A percentile compares a stretch with the other conserved stretches of the same genome.
Conservation (phyloP, 2,329 filamentous ascomycete genomes). For the Xylaria sp. region DNA sequence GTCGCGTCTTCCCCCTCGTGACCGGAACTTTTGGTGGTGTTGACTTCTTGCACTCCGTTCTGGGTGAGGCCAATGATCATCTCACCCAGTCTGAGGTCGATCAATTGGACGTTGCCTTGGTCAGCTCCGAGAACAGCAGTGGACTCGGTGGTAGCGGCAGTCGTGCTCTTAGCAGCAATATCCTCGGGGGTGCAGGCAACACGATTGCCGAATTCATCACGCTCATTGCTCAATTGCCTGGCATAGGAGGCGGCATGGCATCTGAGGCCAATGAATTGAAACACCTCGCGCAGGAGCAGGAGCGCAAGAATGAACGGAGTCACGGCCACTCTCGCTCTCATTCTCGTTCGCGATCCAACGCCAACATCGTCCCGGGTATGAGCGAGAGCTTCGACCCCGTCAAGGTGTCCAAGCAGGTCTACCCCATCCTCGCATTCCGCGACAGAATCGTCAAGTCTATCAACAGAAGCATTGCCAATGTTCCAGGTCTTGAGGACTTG, state of each 20-base stretch:
- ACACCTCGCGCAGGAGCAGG: slow-evolving; percentile 58
- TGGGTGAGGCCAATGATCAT: slow-evolving; percentile 73
- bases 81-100: slow-evolving; percentile 82
- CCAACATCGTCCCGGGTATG: slow-evolving; percentile 66
- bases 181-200: slow-evolving; percentile 29
- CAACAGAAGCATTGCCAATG: slow-evolving; percentile 78
- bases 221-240: slow-evolving; percentile 70
- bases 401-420: slow-evolving; percentile 74
- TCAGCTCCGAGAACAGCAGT: slow-evolving; percentile 55
- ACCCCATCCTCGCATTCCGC: slow-evolving; percentile 88
- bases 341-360: slow-evolving; percentile 41
- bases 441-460: slow-evolving; percentile 90
- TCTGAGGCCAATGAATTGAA: slow-evolving; percentile 60
- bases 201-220: slow-evolving; percentile 58
- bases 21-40: slow-evolving; percentile 75
- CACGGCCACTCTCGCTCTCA: slow-evolving; percentile 31
- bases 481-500: slow-evolving; percentile 84
- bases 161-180: slow-evolving; percentile 38
- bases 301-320: slow-evolving; percentile 36
- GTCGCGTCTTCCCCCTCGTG: slow-evolving; percentile 66
- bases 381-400: slow-evolving; percentile 71
- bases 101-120: slow-evolving; percentile 69
- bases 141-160: slow-evolving; percentile 33
- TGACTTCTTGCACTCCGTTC: slow-evolving; percentile 76
- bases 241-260: slow-evolving; percentile 59